phyloP scores from a whole-genome alignment of 108 stramenopile genomes.

The Stephanodiscus triporus region DNA sequence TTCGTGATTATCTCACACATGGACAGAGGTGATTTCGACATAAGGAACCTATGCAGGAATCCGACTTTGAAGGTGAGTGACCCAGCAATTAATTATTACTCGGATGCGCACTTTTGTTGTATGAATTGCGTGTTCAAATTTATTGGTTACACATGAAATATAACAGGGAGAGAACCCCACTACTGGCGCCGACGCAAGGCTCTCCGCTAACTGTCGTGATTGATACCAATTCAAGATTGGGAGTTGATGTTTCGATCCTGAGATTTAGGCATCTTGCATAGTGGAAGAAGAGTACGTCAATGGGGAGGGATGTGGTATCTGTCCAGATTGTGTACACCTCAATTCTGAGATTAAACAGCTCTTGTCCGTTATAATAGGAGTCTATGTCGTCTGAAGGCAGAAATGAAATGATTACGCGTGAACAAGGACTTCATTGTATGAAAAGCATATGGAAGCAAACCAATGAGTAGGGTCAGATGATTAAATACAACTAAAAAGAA shows the following conservation, averaged over 20 bases:
- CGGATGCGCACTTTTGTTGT: no score
- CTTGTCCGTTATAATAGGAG: not conserved
- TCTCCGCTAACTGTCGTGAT: slow-evolving; percentile 47
- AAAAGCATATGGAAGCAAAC: not conserved
- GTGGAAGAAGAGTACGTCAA: not conserved
- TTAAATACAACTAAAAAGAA: not conserved
- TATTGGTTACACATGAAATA: no score
- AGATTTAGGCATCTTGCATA: no score
- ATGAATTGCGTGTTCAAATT: no score
- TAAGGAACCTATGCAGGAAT: slow-evolving; percentile 91
- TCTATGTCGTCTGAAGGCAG: not conserved
- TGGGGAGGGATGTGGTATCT: not conserved
- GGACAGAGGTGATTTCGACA: slow-evolving; percentile 82
- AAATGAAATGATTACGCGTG: not conserved
- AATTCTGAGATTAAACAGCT: not conserved
- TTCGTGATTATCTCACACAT: not conserved
- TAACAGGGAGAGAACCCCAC: slow-evolving; percentile 85
- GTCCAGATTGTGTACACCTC: no score
- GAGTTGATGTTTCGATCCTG: not conserved
- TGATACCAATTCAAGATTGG: not conserved
- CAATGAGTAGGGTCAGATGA: not conserved
- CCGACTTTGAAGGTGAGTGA: slow-evolving; percentile 78
- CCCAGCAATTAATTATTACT: not conserved
- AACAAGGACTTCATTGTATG: not conserved
- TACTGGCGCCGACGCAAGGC: slow-evolving; percentile 80